phyloP scores from a whole-genome alignment of 2,329 filamentous ascomycete genomes.

The Fusarium sacchari region DNA sequence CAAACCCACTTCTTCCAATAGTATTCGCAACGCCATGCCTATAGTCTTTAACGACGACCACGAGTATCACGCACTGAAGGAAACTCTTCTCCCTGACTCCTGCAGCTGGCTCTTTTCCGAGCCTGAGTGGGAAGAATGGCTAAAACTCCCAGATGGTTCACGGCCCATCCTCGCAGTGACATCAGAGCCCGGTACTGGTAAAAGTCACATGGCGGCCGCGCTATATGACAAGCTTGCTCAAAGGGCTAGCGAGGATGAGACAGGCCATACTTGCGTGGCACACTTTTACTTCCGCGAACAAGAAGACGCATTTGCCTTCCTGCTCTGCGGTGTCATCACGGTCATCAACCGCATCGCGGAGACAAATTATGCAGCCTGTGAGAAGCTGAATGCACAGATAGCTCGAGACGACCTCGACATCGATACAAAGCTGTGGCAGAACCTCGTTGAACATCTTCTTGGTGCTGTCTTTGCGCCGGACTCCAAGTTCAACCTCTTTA shows the following conservation, averaged over 20 bases:
- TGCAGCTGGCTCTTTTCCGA: slow-evolving; percentile 46
- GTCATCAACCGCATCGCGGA: slow-evolving; percentile 47
- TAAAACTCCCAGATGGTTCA: not conserved
- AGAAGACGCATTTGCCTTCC: slow-evolving; percentile 30
- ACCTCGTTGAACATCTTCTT: not conserved
- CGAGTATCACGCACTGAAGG: slow-evolving; percentile 43
- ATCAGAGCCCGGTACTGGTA: slow-evolving; percentile 47
- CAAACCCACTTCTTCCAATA: slow-evolving; percentile 37
- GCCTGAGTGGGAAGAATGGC: slow-evolving; percentile 44
- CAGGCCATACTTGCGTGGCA: slow-evolving; percentile 35
- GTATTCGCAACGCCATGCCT: slow-evolving; percentile 39
- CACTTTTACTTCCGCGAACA: slow-evolving; percentile 54
- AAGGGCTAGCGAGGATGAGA: slow-evolving; percentile 19
- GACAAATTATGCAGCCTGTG: slow-evolving; percentile 43
- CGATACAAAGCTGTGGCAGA: not conserved
- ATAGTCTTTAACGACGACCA: slow-evolving; percentile 36
- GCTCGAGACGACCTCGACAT: slow-evolving; percentile 36
- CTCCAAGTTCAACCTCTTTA: not conserved
- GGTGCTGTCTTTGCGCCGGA: not conserved
- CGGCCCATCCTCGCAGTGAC: slow-evolving; percentile 43
- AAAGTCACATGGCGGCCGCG: slow-evolving; percentile 45
- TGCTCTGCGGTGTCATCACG: slow-evolving; percentile 42
- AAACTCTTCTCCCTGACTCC: slow-evolving; percentile 45
- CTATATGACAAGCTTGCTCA: slow-evolving; percentile 35
- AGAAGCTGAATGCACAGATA: slow-evolving; percentile 44